Conservation (phyloP, 129 eudicot genomes). For the Tanacetum coccineum region DNA sequence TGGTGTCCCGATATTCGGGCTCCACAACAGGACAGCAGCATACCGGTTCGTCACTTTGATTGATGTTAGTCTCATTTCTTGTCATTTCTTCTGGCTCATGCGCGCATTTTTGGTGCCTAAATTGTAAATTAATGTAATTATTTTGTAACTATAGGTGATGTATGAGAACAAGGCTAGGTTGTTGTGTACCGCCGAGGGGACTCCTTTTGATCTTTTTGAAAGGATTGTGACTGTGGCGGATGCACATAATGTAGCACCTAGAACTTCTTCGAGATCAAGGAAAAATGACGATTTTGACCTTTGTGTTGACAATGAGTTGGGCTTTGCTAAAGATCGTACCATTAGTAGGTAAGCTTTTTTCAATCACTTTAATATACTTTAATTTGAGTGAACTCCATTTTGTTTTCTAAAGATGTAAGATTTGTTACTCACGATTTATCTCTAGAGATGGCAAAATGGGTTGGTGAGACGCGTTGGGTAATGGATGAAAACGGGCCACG, state of each 20-base stretch:
- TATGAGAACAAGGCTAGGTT: conserved; percentile 77
- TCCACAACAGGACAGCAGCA: conserved; percentile 85
- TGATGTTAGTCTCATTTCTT: conserved; percentile 68
- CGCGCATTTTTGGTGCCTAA: neutral
- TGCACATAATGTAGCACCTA: conserved; percentile 63
- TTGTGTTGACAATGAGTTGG: conserved; percentile 90
- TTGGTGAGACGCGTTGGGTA: neutral
- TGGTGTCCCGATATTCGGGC: conserved; percentile 79
- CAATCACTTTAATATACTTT: neutral
- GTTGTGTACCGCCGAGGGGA: conserved; percentile 78
- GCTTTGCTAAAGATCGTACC: conserved; percentile 92
- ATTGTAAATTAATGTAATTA: neutral
- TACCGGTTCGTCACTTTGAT: conserved; percentile 92
- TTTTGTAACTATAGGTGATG: conserved; percentile 55
- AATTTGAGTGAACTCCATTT: neutral
- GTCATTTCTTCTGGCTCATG: neutral
- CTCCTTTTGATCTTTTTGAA: conserved; percentile 69
- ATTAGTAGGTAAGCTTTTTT: conserved; percentile 59
- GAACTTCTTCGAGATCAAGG: conserved; percentile 87
- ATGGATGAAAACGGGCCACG: neutral
- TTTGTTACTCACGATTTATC: neutral
- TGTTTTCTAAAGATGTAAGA: neutral
- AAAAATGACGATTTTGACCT: conserved; percentile 69
- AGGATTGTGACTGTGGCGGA: conserved; percentile 71
- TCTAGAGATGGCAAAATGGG: neutral